phyloP scores from a whole-genome alignment of 768 basidiomycete genomes.

The Lentinula guzmanii region DNA sequence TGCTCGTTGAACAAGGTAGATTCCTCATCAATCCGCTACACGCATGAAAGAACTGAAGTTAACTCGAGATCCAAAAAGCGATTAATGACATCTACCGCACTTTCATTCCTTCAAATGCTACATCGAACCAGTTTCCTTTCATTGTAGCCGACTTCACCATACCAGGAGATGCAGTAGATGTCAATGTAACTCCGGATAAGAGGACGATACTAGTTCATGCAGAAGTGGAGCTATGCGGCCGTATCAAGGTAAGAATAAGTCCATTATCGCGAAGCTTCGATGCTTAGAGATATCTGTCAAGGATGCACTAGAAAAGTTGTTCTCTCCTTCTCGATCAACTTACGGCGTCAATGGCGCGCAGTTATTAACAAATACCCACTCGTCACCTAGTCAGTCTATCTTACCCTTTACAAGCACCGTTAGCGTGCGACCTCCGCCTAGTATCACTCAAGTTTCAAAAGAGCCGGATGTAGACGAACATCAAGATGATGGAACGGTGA shows the following conservation, averaged over 20 bases:
- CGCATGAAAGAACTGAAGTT: not conserved
- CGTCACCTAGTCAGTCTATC: not conserved
- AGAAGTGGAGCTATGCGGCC: constrained; percentile 71
- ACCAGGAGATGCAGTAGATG: constrained; percentile 58
- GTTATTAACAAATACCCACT: not conserved
- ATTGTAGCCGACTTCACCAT: constrained; percentile 73
- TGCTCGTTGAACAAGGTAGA: constrained; percentile 70
- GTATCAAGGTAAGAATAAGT: constrained; percentile 61
- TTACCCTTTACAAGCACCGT: not conserved
- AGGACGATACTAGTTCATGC: constrained; percentile 90
- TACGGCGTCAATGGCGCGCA: constrained; percentile 44
- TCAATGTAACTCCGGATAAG: constrained; percentile 97
- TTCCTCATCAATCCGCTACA: not conserved
- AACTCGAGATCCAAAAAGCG: constrained; percentile 70
- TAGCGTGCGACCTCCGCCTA: not conserved
- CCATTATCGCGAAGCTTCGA: not conserved
- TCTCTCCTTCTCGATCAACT: constrained; percentile 67
- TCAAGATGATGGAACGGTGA: not conserved
- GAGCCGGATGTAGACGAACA: not conserved
- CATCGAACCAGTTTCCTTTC: constrained; percentile 67
- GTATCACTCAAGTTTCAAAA: not conserved
- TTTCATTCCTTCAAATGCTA: constrained; percentile 51
- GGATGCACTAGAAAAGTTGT: constrained; percentile 62
- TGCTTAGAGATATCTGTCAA: constrained; percentile 19
- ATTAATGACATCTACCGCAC: constrained; percentile 91